Conservation (phyloP, 148 eudicot genomes). For the Cornus controversa region DNA sequence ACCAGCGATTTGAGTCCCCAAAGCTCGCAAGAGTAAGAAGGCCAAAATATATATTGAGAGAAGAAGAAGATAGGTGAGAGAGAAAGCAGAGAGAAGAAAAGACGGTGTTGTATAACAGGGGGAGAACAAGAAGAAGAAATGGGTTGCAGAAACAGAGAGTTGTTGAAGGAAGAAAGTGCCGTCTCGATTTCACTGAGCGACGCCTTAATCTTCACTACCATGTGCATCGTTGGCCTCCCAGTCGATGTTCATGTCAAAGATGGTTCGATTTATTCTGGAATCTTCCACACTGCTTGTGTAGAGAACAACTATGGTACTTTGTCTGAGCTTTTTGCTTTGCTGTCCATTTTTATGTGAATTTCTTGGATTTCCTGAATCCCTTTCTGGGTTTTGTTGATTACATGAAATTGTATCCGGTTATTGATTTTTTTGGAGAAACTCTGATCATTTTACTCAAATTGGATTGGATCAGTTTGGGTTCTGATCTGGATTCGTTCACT, state of each 20-base stretch:
- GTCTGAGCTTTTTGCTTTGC: not conserved
- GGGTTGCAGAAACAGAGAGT: constrained; percentile 47
- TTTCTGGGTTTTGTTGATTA: constrained; percentile 11
- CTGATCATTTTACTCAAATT: constrained; percentile 6
- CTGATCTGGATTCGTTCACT: constrained; percentile 23
- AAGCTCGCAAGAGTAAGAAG: not conserved
- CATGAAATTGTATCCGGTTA: constrained; percentile 18
- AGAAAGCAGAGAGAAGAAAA: constrained; percentile 8
- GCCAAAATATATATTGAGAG: not conserved
- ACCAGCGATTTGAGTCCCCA: too few relatives aligned
- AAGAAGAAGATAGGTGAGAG: not conserved
- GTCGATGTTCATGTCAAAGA: constrained; percentile 83
- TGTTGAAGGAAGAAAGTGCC: constrained; percentile 17
- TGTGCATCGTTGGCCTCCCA: constrained; percentile 75
- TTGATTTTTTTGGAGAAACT: constrained; percentile 16
- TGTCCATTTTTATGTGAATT: not conserved
- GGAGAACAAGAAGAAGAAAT: constrained; percentile 17
- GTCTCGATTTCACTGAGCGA: constrained; percentile 38
- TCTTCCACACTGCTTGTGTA: constrained; percentile 65
- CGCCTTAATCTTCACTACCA: constrained; percentile 64
- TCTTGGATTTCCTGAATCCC: constrained; percentile 6
- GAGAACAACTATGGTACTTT: constrained; percentile 60
- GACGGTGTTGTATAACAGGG: not conserved
- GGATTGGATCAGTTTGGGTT: constrained; percentile 27
- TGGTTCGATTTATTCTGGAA: constrained; percentile 80